A percentile compares a stretch with the other conserved stretches of the same genome.
Conservation (phyloP, 1,139 yeast genomes). For the Yamadazyma mexicana region DNA sequence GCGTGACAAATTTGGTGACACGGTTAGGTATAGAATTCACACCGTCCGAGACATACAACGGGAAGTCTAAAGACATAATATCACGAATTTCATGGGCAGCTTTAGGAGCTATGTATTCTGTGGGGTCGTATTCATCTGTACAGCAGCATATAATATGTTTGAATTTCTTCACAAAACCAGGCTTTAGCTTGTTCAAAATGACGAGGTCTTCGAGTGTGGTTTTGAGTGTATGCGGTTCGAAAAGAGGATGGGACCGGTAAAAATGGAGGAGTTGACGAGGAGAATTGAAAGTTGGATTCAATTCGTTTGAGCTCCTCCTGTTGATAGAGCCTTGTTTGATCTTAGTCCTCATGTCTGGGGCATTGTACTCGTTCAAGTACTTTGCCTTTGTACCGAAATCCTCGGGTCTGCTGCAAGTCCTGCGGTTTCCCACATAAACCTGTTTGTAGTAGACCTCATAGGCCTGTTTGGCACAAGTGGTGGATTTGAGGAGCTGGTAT, state of each 20-base stretch:
- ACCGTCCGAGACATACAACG: too few relatives aligned
- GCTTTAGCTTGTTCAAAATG: background rate
- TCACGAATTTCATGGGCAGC: too few relatives aligned
- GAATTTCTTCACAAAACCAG: background rate
- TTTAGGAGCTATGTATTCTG: too few relatives aligned
- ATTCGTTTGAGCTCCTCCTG: too few relatives aligned
- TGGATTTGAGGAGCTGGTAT: background rate
- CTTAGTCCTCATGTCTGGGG: background rate
- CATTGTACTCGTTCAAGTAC: background rate
- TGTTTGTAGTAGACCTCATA: background rate
- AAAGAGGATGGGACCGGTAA: background rate
- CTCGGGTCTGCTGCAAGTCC: background rate
- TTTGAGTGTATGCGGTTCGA: background rate
- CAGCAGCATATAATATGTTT: too few relatives aligned
- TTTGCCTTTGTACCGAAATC: too few relatives aligned
- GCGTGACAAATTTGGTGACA: too few relatives aligned
- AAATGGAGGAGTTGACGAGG: background rate
- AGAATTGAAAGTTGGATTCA: background rate
- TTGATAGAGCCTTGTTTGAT: background rate
- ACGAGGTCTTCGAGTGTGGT: background rate
- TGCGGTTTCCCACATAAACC: background rate
- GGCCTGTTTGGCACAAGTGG: background rate
- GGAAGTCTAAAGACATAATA: too few relatives aligned
- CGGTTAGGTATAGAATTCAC: too few relatives aligned
- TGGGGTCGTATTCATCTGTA: too few relatives aligned